Evolutionary conservation across 2,329 filamentous ascomycete species (phyloP).

Genomic region (Epicoccum sorghinum): DNA sequence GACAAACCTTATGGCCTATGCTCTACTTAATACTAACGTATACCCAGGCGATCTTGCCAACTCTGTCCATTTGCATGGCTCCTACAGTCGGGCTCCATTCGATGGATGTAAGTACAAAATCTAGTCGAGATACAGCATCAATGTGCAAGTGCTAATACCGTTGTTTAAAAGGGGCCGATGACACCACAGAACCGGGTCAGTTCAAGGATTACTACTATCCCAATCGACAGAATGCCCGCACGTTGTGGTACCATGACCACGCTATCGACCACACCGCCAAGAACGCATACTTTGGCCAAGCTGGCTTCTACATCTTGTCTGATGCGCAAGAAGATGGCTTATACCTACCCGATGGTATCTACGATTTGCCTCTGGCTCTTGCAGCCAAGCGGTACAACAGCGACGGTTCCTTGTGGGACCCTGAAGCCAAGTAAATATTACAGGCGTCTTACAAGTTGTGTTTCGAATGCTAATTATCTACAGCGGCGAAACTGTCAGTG

Average conservation of each 20-base stretch:
- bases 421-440: constrained; percentile 41
- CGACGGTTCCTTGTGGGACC: constrained; percentile 58
- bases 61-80: constrained; percentile 61
- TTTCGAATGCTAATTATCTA: too few species aligned
- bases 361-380: constrained; percentile 62
- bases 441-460: too few species aligned
- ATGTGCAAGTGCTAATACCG: too few species aligned
- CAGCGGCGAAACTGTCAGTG: constrained; percentile 52
- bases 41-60: neutral
- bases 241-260: constrained; percentile 62
- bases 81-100: constrained; percentile 53
- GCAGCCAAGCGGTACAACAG: constrained; percentile 60
- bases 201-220: constrained; percentile 63
- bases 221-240: constrained; percentile 59
- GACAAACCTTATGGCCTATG: constrained; percentile 46
- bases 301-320: constrained; percentile 62
- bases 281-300: constrained; percentile 65
- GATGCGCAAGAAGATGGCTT: constrained; percentile 58
- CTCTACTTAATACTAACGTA: neutral
- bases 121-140: too few species aligned
- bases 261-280: constrained; percentile 55
- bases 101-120: constrained; percentile 52
- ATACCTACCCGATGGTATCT: constrained; percentile 58
- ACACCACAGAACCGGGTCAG: constrained; percentile 56
- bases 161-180: constrained; percentile 50